Evolutionary conservation across 257 asterid genomes (phyloP).

Genomic region (Solanum arcanum): DNA sequence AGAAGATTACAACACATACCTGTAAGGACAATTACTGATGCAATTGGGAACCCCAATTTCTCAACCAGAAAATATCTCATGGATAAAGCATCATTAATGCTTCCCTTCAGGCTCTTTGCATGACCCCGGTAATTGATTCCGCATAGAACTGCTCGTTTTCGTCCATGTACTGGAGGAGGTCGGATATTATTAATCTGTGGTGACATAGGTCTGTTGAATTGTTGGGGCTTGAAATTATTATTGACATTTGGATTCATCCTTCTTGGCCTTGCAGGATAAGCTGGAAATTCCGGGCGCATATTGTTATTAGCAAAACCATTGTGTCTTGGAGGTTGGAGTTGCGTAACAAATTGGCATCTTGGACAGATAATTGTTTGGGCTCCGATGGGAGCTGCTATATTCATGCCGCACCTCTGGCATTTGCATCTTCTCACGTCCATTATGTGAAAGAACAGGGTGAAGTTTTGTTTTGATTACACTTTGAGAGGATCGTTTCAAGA

Average conservation of each 20-base stretch:
- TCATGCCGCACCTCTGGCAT: slow-evolving; percentile 45
- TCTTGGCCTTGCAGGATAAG: neutral
- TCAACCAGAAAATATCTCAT: slow-evolving; percentile 36
- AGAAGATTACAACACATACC: slow-evolving; percentile 23
- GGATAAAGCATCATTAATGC: slow-evolving; percentile 42
- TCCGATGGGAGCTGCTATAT: slow-evolving; percentile 18
- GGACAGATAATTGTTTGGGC: slow-evolving; percentile 37
- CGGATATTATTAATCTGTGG: neutral
- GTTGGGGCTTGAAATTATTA: neutral
- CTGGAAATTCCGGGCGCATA: neutral
- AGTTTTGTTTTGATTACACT: neutral
- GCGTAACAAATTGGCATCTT: slow-evolving; percentile 22
- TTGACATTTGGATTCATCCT: neutral
- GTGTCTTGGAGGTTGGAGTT: neutral
- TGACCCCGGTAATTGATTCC: slow-evolving; percentile 52
- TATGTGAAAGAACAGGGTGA: neutral
- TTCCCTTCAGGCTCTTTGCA: slow-evolving; percentile 36
- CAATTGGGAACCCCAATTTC: slow-evolving; percentile 43
- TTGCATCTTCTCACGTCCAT: slow-evolving; percentile 35
- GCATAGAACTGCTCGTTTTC: slow-evolving; percentile 55
- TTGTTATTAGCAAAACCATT: neutral
- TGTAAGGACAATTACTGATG: slow-evolving; percentile 43
- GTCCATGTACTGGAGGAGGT: slow-evolving; percentile 22
- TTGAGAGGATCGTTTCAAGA: neutral
- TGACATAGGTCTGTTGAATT: neutral